Percentiles rank a stretch among this genome's conserved stretches.
Evolutionary conservation across 176 grass and related monocot species (phyloP).

Genomic region (Typha latifolia): DNA sequence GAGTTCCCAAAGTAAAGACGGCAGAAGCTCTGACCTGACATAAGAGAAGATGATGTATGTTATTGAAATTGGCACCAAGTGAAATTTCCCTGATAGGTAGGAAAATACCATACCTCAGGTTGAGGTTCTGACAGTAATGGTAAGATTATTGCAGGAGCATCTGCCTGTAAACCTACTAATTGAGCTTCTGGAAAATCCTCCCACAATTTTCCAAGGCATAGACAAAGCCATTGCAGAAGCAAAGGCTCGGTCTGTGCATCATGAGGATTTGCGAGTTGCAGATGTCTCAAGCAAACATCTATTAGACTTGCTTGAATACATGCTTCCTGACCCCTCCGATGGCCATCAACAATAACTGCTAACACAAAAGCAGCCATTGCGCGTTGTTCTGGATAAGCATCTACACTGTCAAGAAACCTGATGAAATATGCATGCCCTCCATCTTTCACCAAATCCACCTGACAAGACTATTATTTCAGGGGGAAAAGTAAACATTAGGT

Average conservation of each 20-base stretch:
- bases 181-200: slow-evolving; percentile 89
- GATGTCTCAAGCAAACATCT: slow-evolving; percentile 75
- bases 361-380: slow-evolving; percentile 96
- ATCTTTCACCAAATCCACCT: slow-evolving; percentile 97
- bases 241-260: slow-evolving; percentile 67
- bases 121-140: slow-evolving; percentile 66
- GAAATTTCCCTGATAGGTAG: background rate
- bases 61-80: background rate
- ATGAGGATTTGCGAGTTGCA: slow-evolving; percentile 53
- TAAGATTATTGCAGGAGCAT: slow-evolving; percentile 41
- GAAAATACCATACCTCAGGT: slow-evolving; percentile 56
- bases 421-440: slow-evolving; percentile 90
- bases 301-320: slow-evolving; percentile 65
- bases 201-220: slow-evolving; percentile 96
- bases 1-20: slow-evolving; percentile 86
- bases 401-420: slow-evolving; percentile 83
- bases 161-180: slow-evolving; percentile 49
- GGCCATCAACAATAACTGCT: slow-evolving; percentile 88
- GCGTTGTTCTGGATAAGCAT: slow-evolving; percentile 90
- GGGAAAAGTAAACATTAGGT: slow-evolving; percentile 11
- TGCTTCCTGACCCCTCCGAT: slow-evolving; percentile 78
- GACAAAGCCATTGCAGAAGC: slow-evolving; percentile 96
- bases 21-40: slow-evolving; percentile 93
- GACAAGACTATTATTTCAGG: slow-evolving; percentile 61
- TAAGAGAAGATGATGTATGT: slow-evolving; percentile 29